A percentile compares a stretch with the other conserved stretches of the same genome.
phyloP scores from a whole-genome alignment of 768 basidiomycete genomes.

The Rhodocollybia butyracea region DNA sequence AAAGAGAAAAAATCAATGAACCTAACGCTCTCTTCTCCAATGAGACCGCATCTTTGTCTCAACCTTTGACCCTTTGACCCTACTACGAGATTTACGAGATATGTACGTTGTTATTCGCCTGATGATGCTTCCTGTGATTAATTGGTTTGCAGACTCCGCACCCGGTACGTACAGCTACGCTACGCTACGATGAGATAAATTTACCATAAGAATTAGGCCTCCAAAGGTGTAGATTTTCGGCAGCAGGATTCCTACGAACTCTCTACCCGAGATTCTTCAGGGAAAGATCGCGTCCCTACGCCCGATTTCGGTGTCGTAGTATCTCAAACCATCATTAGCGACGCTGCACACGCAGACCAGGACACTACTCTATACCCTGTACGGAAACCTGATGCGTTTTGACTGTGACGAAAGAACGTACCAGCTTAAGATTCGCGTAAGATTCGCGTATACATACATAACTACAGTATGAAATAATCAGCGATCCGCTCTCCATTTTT shows the following conservation, averaged over 20 bases:
- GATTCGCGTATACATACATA: too few relatives aligned
- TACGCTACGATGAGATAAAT: too few relatives aligned
- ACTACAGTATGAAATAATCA: too few relatives aligned
- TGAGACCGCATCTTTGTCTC: neutral
- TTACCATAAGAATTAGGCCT: too few relatives aligned
- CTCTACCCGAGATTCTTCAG: neutral
- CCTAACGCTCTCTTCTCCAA: constrained; percentile 3
- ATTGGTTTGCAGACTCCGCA: neutral
- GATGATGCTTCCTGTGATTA: neutral
- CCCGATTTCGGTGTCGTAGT: neutral
- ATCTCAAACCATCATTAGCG: neutral
- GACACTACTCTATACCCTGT: too few relatives aligned
- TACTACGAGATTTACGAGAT: neutral
- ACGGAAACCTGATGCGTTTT: too few relatives aligned
- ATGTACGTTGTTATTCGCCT: too few relatives aligned
- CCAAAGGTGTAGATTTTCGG: neutral
- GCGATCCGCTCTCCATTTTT: too few relatives aligned
- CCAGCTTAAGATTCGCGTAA: too few relatives aligned
- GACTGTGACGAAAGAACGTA: too few relatives aligned
- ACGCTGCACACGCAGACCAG: too few relatives aligned
- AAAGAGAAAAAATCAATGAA: neutral
- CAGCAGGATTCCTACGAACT: constrained; percentile 1
- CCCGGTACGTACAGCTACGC: neutral
- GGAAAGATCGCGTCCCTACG: neutral
- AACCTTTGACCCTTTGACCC: neutral